phyloP scores from a whole-genome alignment of 768 basidiomycete species.

The Trametes cubensis region DNA sequence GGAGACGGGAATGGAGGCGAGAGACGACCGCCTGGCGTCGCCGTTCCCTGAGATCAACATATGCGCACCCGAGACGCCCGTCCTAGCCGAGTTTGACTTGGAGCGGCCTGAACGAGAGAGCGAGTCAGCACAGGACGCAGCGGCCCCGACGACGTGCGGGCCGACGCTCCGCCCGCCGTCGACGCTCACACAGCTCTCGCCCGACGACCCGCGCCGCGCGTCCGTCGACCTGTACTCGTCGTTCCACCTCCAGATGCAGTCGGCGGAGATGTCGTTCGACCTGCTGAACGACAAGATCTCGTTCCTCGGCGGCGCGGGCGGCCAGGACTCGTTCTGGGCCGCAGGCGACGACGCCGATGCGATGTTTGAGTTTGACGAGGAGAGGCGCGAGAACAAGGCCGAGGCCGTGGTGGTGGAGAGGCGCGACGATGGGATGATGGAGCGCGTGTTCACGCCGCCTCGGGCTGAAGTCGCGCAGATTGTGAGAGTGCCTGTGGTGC shows the following conservation, averaged over 20 bases:
- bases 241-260: constrained; percentile 39
- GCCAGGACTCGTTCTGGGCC: constrained; percentile 33
- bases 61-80: constrained; percentile 21
- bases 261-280: constrained; percentile 39
- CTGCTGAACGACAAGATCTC: constrained; percentile 41
- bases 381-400: constrained; percentile 1
- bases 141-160: not conserved
- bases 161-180: constrained; percentile 11
- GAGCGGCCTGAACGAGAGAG: not conserved
- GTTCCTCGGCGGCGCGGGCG: constrained; percentile 30
- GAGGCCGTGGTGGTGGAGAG: constrained; percentile 29
- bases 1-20: not conserved
- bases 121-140: not conserved
- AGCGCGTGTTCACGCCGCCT: constrained; percentile 8
- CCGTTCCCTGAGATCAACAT: constrained; percentile 28
- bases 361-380: constrained; percentile 29
- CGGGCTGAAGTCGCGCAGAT: not conserved
- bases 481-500: not conserved
- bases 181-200: constrained; percentile 16
- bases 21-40: constrained; percentile 1
- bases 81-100: constrained; percentile 1
- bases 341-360: constrained; percentile 27
- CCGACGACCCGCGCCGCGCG: constrained; percentile 31
- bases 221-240: constrained; percentile 41
- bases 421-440: not conserved